These are phyloP conservation scores for Wallacemonas rigidus DNA, from an alignment of 208 protist species.

Conservation along the genomic window DNA sequence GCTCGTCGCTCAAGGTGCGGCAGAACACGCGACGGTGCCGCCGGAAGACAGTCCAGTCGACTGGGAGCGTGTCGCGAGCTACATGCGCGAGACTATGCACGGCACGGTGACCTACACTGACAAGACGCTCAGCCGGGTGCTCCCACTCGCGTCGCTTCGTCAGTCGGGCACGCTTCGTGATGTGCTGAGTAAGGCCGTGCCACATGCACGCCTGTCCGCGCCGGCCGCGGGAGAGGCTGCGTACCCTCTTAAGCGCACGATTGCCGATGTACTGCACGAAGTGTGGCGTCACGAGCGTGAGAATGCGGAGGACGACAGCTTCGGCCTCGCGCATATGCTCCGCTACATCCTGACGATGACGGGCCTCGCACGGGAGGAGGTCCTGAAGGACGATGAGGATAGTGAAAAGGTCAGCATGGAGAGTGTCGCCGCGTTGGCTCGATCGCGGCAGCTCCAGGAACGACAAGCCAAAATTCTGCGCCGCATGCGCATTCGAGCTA, in stretches of 20 bases:
- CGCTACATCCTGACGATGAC: conserved; percentile 45
- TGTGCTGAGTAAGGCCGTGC: conserved; percentile 43
- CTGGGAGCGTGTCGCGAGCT: conserved; percentile 6
- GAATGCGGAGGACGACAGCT: conserved; percentile 42
- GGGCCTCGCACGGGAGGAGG: conserved; percentile 32
- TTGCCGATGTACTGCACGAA: conserved; percentile 42
- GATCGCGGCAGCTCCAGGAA: conserved; percentile 57
- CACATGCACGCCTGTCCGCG: neutral
- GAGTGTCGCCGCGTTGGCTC: conserved; percentile 28
- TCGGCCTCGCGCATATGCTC: conserved; percentile 55
- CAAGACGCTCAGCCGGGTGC: conserved; percentile 29
- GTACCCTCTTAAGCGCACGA: neutral
- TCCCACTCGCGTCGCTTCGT: conserved; percentile 43
- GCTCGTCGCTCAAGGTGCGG: neutral
- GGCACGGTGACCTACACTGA: conserved; percentile 26
- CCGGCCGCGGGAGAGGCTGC: no score
- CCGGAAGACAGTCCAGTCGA: neutral
- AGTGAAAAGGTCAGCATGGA: conserved; percentile 23
- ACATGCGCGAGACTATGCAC: conserved; percentile 12
- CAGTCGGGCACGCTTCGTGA: conserved; percentile 37
- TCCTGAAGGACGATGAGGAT: conserved; percentile 18
- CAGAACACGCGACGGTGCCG: neutral
- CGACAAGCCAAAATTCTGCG: conserved; percentile 63
- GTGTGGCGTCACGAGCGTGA: conserved; percentile 34
- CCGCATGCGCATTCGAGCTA: conserved; percentile 47